A percentile compares a stretch with the other conserved stretches of the same genome.
These are phyloP conservation scores for Aegilops sharonensis DNA, from an alignment of 176 grass and related monocot genomes.

Conservation along the genomic window DNA sequence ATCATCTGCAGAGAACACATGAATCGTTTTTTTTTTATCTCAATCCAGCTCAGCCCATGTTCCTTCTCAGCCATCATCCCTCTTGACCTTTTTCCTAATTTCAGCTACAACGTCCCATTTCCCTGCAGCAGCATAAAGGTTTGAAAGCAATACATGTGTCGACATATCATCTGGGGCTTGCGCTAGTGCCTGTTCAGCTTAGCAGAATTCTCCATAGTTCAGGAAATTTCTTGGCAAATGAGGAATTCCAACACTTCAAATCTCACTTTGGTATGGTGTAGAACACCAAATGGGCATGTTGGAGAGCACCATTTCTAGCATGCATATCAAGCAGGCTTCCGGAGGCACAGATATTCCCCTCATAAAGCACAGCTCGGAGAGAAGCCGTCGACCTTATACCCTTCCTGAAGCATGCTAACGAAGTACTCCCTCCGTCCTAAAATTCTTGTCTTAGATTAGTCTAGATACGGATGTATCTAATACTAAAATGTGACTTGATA, in stretches of 20 bases:
- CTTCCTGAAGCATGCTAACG: conserved; percentile 51
- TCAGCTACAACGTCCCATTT: conserved; percentile 63
- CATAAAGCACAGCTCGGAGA: conserved; percentile 72
- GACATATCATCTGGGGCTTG: conserved; percentile 64
- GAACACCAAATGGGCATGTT: conserved; percentile 52
- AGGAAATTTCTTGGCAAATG: conserved; percentile 52
- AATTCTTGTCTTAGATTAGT: too few species aligned
- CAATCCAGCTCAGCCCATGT: conserved; percentile 77
- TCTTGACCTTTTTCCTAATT: conserved; percentile 77
- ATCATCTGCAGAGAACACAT: conserved; percentile 55
- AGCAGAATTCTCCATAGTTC: conserved; percentile 84
- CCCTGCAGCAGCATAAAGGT: conserved; percentile 69
- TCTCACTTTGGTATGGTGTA: conserved; percentile 51
- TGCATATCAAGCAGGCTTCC: conserved; percentile 91
- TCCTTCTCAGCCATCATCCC: conserved; percentile 65
- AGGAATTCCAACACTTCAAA: conserved; percentile 87
- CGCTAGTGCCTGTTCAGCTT: conserved; percentile 50
- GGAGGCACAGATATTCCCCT: conserved; percentile 63
- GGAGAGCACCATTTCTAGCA: conserved; percentile 60
- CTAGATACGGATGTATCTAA: too few species aligned
- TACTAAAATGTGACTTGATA: too few species aligned
- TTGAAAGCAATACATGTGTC: conserved; percentile 77
- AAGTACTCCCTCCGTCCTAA: conserved; percentile 38
- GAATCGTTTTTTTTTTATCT: conserved; percentile 41
- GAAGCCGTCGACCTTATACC: conserved; percentile 78